These are phyloP conservation scores for Clonostachys byssicola DNA, from an alignment of 2,329 filamentous ascomycete genomes.

Conservation along the genomic window DNA sequence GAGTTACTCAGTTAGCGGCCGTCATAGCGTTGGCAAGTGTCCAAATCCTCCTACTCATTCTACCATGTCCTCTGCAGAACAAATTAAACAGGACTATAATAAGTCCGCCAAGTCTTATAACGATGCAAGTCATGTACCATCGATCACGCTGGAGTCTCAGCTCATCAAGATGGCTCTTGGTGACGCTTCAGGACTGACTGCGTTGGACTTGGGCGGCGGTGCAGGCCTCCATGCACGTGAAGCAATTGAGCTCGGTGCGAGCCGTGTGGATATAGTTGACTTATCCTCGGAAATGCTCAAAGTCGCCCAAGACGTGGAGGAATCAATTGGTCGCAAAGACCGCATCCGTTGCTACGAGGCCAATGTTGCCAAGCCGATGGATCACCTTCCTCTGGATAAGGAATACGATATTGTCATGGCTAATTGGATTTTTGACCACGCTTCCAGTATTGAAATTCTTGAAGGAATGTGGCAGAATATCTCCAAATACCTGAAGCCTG, in stretches of 20 bases:
- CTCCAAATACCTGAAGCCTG: conserved; percentile 13
- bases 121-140: too few species aligned
- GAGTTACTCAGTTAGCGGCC: too few species aligned
- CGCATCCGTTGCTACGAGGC: conserved; percentile 14
- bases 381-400: conserved; percentile 5
- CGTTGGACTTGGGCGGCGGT: conserved; percentile 1
- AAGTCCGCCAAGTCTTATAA: too few species aligned
- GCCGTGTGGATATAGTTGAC: neutral
- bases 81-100: too few species aligned
- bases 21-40: too few species aligned
- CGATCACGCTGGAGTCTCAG: neutral
- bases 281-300: conserved; percentile 1
- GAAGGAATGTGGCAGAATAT: conserved; percentile 20
- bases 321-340: neutral
- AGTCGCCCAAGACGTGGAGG: neutral
- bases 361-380: conserved; percentile 15
- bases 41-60: too few species aligned
- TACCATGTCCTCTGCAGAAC: too few species aligned
- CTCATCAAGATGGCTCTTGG: neutral
- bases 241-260: neutral
- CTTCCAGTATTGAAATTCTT: conserved; percentile 11
- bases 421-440: conserved; percentile 24
- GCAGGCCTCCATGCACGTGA: neutral
- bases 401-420: conserved; percentile 24
- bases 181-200: neutral